These are phyloP conservation scores for Aureobasidium sp. DNA, from an alignment of 2,329 filamentous ascomycete species.

Conservation along the genomic window DNA sequence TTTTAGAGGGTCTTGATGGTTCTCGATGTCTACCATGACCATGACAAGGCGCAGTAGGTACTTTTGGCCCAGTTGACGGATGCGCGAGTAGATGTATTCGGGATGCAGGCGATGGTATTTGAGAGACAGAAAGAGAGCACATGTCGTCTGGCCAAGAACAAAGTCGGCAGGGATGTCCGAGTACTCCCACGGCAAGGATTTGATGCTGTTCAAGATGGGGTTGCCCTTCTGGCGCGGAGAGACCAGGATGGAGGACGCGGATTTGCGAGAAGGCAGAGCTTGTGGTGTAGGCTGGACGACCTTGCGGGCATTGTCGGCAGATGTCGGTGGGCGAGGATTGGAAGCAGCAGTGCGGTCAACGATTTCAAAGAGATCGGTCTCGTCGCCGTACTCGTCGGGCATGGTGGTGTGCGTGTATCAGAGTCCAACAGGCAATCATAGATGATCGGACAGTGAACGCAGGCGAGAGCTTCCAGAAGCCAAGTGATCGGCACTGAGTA, in stretches of 20 bases:
- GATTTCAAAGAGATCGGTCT: constrained; percentile 26
- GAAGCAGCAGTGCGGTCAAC: constrained; percentile 35
- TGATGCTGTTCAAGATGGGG: constrained; percentile 75
- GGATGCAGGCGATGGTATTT: constrained; percentile 97
- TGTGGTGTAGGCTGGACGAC: constrained; percentile 85
- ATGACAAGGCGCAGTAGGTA: constrained; percentile 82
- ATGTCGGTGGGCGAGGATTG: neutral
- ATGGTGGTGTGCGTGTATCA: constrained; percentile 19
- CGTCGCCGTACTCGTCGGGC: constrained; percentile 42
- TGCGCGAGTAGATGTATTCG: constrained; percentile 94
- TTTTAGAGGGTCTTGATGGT: constrained; percentile 81
- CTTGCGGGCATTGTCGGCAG: constrained; percentile 30
- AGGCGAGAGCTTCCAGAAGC: neutral
- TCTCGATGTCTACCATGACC: constrained; percentile 88
- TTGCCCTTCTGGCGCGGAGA: constrained; percentile 93
- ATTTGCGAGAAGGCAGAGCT: constrained; percentile 57
- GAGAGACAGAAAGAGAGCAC: constrained; percentile 83
- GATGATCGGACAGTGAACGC: neutral
- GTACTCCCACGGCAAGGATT: constrained; percentile 87
- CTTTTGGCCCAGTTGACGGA: constrained; percentile 72
- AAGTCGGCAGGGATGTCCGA: constrained; percentile 96
- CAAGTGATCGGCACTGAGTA: neutral
- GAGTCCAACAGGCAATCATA: neutral
- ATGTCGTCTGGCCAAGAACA: constrained; percentile 76
- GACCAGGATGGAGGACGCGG: constrained; percentile 75